phyloP scores from a whole-genome alignment of 495 filamentous ascomycete genomes.

The Aspergillus bridgeri region DNA sequence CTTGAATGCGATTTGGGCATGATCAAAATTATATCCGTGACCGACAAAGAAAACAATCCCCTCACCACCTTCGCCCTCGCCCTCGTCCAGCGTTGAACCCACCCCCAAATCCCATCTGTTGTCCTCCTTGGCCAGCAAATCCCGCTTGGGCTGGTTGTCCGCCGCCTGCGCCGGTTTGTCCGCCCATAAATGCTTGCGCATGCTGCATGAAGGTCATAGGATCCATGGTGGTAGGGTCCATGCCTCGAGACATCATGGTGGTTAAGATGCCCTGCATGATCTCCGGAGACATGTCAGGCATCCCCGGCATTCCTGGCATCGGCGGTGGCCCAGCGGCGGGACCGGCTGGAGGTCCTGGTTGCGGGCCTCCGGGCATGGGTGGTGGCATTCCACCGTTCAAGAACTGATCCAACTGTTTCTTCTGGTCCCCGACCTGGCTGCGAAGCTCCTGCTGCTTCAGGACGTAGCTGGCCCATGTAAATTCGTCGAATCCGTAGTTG shows the following conservation, averaged over 20 bases:
- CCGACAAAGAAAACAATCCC: background rate
- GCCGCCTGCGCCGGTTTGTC: conserved; percentile 38
- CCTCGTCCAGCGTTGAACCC: conserved; percentile 48
- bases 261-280: conserved; percentile 79
- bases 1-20: conserved; percentile 10
- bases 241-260: conserved; percentile 76
- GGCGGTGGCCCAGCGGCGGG: conserved; percentile 40
- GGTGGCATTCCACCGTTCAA: conserved; percentile 59
- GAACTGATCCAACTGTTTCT: conserved; percentile 86
- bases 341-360: conserved; percentile 32
- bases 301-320: conserved; percentile 66
- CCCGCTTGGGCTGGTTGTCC: conserved; percentile 39
- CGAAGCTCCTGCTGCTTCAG: conserved; percentile 78
- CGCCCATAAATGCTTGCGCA: conserved; percentile 50
- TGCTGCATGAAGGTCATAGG: conserved; percentile 54
- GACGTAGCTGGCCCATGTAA: conserved; percentile 95
- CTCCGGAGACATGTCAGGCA: conserved; percentile 69
- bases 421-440: conserved; percentile 68
- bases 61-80: conserved; percentile 44
- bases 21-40: conserved; percentile 15
- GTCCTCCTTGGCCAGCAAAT: conserved; percentile 44
- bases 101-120: conserved; percentile 49
- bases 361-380: conserved; percentile 62
- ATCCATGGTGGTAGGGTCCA: conserved; percentile 79
- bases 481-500: conserved; percentile 99